Evolutionary conservation across 768 basidiomycete genomes (phyloP).

Genomic region (Naematelia aurantialba): DNA sequence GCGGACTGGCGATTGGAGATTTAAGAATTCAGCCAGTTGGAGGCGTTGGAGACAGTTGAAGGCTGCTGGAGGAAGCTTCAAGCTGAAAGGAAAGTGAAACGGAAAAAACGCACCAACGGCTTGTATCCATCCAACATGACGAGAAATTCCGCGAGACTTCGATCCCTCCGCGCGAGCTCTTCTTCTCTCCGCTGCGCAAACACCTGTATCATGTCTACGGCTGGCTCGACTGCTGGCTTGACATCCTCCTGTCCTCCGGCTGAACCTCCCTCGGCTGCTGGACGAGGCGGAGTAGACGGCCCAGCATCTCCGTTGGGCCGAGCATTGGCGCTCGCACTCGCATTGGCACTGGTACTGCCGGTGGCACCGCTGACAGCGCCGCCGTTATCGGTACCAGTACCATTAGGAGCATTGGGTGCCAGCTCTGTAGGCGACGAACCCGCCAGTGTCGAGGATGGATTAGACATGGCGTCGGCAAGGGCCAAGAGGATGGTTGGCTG

Average conservation of each 20-base stretch:
- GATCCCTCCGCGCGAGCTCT: constrained; percentile 69
- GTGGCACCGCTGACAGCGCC: neutral
- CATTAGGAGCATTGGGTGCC: neutral
- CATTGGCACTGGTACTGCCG: neutral
- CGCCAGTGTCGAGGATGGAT: constrained; percentile 3
- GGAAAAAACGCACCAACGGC: constrained; percentile 78
- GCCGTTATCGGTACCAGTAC: neutral
- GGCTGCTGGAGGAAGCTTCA: too few species aligned
- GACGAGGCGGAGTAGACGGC: neutral
- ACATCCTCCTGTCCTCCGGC: neutral
- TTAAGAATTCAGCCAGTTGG: neutral
- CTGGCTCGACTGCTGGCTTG: neutral
- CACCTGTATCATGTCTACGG: constrained; percentile 21
- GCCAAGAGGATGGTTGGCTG: neutral
- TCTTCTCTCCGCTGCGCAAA: constrained; percentile 40
- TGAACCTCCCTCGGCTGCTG: neutral
- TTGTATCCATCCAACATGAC: constrained; percentile 96
- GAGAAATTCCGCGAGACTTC: constrained; percentile 87
- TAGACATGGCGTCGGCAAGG: neutral
- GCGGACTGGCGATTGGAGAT: too few species aligned
- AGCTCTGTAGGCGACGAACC: neutral
- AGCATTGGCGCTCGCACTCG: neutral
- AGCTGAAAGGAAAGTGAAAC: too few species aligned
- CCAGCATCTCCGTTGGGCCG: neutral
- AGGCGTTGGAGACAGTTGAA: neutral